A percentile compares a stretch with the other conserved stretches of the same genome.
Conservation (phyloP, 192 early-diverging fungal genomes). For the Coemansia umbellata region DNA sequence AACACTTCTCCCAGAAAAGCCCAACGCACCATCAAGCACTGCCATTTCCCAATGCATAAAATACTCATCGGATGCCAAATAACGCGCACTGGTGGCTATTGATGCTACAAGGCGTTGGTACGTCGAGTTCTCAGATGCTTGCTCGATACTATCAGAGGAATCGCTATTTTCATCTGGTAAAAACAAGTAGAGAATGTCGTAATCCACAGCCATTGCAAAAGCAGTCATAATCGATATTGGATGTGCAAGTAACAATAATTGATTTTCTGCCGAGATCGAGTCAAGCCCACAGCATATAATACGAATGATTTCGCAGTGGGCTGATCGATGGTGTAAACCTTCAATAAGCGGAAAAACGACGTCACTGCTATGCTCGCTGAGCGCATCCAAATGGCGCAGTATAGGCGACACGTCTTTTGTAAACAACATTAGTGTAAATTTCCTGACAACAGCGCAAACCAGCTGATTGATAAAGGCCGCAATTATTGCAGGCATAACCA, state of each 20-base stretch:
- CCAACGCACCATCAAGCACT: conserved; percentile 4
- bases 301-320: conserved; percentile 24
- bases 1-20: conserved; percentile 5
- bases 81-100: conserved; percentile 8
- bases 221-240: conserved; percentile 10
- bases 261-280: conserved; percentile 19
- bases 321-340: conserved; percentile 4
- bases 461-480: conserved; percentile 6
- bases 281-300: conserved; percentile 11
- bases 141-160: background rate
- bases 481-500: background rate
- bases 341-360: conserved; percentile 10
- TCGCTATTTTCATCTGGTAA: background rate
- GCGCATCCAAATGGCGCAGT: conserved; percentile 7
- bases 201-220: conserved; percentile 20
- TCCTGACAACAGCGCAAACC: conserved; percentile 7
- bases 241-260: conserved; percentile 10
- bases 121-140: background rate
- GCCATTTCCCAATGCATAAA: conserved; percentile 21
- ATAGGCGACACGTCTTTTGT: background rate
- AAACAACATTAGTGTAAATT: conserved; percentile 16
- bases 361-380: background rate
- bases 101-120: conserved; percentile 20
- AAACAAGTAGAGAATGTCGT: conserved; percentile 18
- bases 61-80: conserved; percentile 3